Percentiles rank a stretch among this genome's conserved stretches.
phyloP scores from a whole-genome alignment of 768 basidiomycete genomes.

The Russula griseocarnosa region DNA sequence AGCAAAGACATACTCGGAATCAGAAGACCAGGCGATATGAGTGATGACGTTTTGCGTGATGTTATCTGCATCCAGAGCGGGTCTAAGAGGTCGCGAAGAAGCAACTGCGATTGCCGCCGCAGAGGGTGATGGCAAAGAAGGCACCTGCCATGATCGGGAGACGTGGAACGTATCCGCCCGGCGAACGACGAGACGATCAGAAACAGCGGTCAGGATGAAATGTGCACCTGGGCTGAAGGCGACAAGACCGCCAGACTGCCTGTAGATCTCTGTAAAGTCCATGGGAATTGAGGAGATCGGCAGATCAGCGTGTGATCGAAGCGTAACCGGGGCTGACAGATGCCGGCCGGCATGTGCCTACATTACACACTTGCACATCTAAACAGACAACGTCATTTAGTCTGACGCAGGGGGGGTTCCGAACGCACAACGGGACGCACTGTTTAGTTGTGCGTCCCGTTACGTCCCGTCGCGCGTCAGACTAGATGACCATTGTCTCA shows the following conservation, averaged over 20 bases:
- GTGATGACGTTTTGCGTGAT: conserved; percentile 52
- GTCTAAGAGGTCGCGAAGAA: conserved; percentile 36
- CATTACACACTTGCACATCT: no score
- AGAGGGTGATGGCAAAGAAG: conserved; percentile 51
- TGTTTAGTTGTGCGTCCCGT: not conserved
- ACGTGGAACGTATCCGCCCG: conserved; percentile 82
- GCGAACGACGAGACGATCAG: conserved; percentile 77
- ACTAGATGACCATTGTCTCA: conserved; percentile 17
- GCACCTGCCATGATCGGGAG: conserved; percentile 71
- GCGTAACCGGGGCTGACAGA: no score
- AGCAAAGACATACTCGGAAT: conserved; percentile 82
- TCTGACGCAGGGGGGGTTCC: no score
- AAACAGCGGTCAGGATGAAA: conserved; percentile 75
- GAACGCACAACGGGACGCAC: not conserved
- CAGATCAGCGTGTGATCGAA: no score
- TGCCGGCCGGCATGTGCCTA: not conserved
- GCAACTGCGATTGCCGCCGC: conserved; percentile 39
- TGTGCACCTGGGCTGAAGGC: conserved; percentile 83
- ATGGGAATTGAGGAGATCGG: conserved; percentile 36
- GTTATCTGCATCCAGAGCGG: conserved; percentile 30
- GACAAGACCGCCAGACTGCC: conserved; percentile 63
- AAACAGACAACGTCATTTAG: no score
- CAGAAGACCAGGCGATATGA: conserved; percentile 79
- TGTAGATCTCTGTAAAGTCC: conserved; percentile 88
- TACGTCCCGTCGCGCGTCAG: not conserved